Evolutionary conservation across 164 flowering plant species (phyloP), one percentile per base, ranked within the genome.

Genomic region (Cinnamomum micranthum): DNA sequence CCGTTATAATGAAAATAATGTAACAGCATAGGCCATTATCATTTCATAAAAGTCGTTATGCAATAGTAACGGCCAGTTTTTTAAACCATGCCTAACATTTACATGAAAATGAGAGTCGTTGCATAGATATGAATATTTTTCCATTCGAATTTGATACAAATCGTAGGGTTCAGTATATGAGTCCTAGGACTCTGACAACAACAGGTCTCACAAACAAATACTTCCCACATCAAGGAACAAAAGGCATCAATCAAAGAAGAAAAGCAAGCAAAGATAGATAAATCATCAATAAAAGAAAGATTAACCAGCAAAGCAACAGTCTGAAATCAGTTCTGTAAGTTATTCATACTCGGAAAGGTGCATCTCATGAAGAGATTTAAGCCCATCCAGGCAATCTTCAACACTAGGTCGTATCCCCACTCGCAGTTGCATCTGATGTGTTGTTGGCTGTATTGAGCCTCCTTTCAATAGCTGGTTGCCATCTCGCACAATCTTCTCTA

Each of bases 351-450:
- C 99, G 1, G 89, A 84, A 27, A 68, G 80, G 76, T 93, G 90
- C 95, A 92, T 92, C 52, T 91, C 90, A 51, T 86, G 81, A 72
- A 95, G 88, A 74, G 82, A 66, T 75, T 73, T 74, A 74, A 95
- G 94, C 63, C 94, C 94, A 74, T 90, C 91, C 73, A 91, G 33
- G 80, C 99, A 95, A 80, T 91, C 79, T 24, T 83, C 79, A 69
- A 92, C 78, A 71, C 84, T 83, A 65, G 99, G 98, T 62, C 84
- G 82, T 27, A 90, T 72, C 27, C 98, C 98, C 69, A 92, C 73
- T 65, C 83, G 82, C 71, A 79, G 86, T 68, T 89, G 84, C 82
- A 85, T 81, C 59, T 92, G 98, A 73, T 85, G 83, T 51, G 47
- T 12, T 10, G 79, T 77, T 33, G 72, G 71, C 74, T 76, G 81